phyloP scores from a whole-genome alignment of 2,329 filamentous ascomycete species.

The Fusarium sp. region DNA sequence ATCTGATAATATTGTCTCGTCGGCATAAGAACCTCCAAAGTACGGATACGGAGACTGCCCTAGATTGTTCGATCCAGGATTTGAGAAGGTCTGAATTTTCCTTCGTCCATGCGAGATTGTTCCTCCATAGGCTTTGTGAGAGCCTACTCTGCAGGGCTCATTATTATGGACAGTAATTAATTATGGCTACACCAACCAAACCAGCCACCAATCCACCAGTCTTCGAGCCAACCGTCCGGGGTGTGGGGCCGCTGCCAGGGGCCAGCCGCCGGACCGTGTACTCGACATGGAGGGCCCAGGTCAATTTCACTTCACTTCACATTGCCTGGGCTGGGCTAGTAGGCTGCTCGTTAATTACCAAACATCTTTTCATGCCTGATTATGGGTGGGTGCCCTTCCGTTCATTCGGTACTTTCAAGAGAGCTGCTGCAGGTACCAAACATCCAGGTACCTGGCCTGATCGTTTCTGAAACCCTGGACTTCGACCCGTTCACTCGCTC shows the following conservation, averaged over 20 bases:
- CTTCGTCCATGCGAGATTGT: slow-evolving; percentile 24
- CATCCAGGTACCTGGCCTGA: slow-evolving; percentile 17
- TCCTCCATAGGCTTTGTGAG: slow-evolving; percentile 2
- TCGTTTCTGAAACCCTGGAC: slow-evolving; percentile 34
- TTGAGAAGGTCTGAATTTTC: slow-evolving; percentile 20
- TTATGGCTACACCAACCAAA: slow-evolving; percentile 1
- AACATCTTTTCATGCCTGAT: slow-evolving; percentile 34
- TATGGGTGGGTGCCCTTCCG: slow-evolving; percentile 35
- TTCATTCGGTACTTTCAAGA: slow-evolving; percentile 42
- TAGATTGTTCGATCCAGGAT: slow-evolving; percentile 22
- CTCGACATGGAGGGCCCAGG: slow-evolving; percentile 25
- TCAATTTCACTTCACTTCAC: slow-evolving; percentile 21
- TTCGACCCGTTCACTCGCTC: slow-evolving; percentile 29
- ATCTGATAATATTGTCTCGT: slow-evolving; percentile 13
- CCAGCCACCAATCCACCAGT: slow-evolving; percentile 35
- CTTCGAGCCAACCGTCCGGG: slow-evolving; percentile 44
- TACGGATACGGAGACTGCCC: slow-evolving; percentile 7
- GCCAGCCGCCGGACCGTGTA: slow-evolving; percentile 31
- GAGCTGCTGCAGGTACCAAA: slow-evolving; percentile 41
- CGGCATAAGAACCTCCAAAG: slow-evolving; percentile 14
- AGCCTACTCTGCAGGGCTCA: not conserved
- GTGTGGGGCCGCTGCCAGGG: slow-evolving; percentile 46
- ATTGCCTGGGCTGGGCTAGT: not conserved
- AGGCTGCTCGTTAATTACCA: slow-evolving; percentile 30
- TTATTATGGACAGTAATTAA: not conserved